These are phyloP conservation scores for Harringtonia lauricola DNA, from an alignment of 2,329 filamentous ascomycete species.

Conservation along the genomic window DNA sequence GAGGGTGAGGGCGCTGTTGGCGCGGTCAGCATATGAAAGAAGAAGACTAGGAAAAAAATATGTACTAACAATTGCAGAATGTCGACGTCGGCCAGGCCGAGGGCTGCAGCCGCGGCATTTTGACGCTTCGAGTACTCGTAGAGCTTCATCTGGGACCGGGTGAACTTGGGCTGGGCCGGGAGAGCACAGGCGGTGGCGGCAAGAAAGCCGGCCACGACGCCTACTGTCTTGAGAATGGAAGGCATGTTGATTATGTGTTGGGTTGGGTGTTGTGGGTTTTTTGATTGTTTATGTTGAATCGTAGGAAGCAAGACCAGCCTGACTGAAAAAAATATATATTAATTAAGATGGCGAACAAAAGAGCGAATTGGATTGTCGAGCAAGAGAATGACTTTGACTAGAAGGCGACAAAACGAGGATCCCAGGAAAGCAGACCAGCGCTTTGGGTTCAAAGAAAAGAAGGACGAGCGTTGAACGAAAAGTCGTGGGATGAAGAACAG, in stretches of 20 bases:
- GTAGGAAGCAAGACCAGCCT: conserved; percentile 27
- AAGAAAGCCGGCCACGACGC: conserved; percentile 31
- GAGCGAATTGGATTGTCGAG: conserved; percentile 6
- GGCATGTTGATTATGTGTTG: conserved; percentile 25
- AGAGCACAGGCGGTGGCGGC: conserved; percentile 35
- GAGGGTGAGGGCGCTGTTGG: conserved; percentile 52
- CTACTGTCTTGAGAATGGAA: conserved; percentile 32
- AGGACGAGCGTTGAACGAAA: conserved; percentile 10
- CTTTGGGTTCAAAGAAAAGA: conserved; percentile 28
- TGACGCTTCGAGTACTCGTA: conserved; percentile 38
- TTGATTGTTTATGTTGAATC: conserved; percentile 12
- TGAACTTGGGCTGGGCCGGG: conserved; percentile 31
- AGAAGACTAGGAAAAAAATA: no score
- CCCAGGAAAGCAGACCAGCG: conserved; percentile 38
- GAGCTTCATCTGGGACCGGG: conserved; percentile 31
- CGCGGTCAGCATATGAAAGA: neutral
- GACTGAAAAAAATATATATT: conserved; percentile 25
- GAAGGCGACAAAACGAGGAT: conserved; percentile 20
- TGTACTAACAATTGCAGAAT: conserved; percentile 46
- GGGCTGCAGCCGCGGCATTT: conserved; percentile 32
- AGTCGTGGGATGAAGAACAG: conserved; percentile 1
- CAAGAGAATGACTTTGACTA: conserved; percentile 4
- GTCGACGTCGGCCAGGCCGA: conserved; percentile 39
- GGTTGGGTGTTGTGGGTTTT: conserved; percentile 14
- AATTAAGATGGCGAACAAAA: conserved; percentile 12